Percentiles rank a stretch among this genome's conserved stretches.
phyloP scores from a whole-genome alignment of 1,139 yeast genomes.

The Arxiozyma bovina region DNA sequence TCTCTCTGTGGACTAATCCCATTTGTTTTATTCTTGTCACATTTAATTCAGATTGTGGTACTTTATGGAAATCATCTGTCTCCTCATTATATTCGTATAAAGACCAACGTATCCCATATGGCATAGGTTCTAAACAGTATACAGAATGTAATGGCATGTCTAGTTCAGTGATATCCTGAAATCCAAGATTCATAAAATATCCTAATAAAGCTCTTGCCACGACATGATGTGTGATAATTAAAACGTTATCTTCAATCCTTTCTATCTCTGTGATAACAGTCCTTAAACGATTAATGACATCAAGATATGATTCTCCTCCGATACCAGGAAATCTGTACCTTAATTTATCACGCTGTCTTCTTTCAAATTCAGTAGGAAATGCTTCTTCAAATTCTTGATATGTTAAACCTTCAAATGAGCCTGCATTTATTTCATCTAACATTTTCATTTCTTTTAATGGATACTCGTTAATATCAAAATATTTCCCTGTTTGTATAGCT shows the following conservation, averaged over 20 bases:
- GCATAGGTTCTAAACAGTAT: slow-evolving; percentile 82
- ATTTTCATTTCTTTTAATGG: slow-evolving; percentile 84
- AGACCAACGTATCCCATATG: slow-evolving; percentile 90
- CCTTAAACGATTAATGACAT: slow-evolving; percentile 80
- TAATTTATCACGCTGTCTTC: slow-evolving; percentile 67
- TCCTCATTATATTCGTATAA: slow-evolving; percentile 78
- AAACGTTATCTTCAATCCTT: slow-evolving; percentile 77
- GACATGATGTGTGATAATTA: slow-evolving; percentile 81
- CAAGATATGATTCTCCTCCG: slow-evolving; percentile 91
- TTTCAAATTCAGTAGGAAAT: slow-evolving; percentile 69
- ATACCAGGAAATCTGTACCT: slow-evolving; percentile 89
- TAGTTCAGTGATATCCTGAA: slow-evolving; percentile 75
- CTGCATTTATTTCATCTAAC: slow-evolving; percentile 90
- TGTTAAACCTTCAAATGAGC: slow-evolving; percentile 86
- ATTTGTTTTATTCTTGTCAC: slow-evolving; percentile 47
- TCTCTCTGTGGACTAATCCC: slow-evolving; percentile 56
- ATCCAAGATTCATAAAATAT: slow-evolving; percentile 76
- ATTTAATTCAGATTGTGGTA: slow-evolving; percentile 54
- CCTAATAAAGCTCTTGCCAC: slow-evolving; percentile 82
- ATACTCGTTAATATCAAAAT: slow-evolving; percentile 63
- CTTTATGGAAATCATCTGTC: slow-evolving; percentile 68
- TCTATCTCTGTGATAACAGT: slow-evolving; percentile 91
- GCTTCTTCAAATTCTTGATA: slow-evolving; percentile 66
- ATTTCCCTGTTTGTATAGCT: slow-evolving; percentile 67
- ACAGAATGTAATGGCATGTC: slow-evolving; percentile 91